A percentile compares a stretch with the other conserved stretches of the same genome.
These are phyloP conservation scores for Kodamaea fungicola DNA, from an alignment of 1,139 yeast genomes.

Conservation along the genomic window DNA sequence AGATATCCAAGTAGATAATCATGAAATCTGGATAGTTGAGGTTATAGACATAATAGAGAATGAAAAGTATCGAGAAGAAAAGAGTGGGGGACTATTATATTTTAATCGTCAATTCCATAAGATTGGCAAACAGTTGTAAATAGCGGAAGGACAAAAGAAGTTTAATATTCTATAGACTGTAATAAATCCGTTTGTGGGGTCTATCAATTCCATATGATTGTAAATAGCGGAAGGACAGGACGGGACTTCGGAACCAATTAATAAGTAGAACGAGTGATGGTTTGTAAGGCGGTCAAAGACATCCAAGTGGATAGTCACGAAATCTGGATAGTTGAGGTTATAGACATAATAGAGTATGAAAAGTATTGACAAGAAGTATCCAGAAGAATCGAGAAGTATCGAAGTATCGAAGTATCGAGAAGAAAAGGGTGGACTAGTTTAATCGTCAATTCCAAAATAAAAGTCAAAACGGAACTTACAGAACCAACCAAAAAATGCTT, in stretches of 20 bases:
- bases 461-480: no score
- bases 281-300: conserved; percentile 56
- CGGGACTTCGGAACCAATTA: no score
- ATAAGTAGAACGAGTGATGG: conserved; percentile 62
- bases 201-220: no score
- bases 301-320: conserved; percentile 76
- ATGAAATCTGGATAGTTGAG: conserved; percentile 83
- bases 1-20: conserved; percentile 65
- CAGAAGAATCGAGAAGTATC: no score
- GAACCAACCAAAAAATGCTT: no score
- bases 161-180: not conserved
- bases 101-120: conserved; percentile 58
- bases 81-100: conserved; percentile 62
- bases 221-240: no score
- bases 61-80: conserved; percentile 14
- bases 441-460: conserved; percentile 63
- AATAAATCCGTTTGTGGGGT: not conserved
- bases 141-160: no score
- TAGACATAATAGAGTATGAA: conserved; percentile 45
- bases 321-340: conserved; percentile 76
- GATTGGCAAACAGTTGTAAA: conserved; percentile 35
- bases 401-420: no score
- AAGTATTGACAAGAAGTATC: no score
- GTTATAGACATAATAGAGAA: conserved; percentile 53
- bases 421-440: conserved; percentile 51